Percentiles rank a stretch among this genome's conserved stretches.
Evolutionary conservation across 2,329 filamentous ascomycete genomes (phyloP).

Genomic region (Rhynchosporium secalis): DNA sequence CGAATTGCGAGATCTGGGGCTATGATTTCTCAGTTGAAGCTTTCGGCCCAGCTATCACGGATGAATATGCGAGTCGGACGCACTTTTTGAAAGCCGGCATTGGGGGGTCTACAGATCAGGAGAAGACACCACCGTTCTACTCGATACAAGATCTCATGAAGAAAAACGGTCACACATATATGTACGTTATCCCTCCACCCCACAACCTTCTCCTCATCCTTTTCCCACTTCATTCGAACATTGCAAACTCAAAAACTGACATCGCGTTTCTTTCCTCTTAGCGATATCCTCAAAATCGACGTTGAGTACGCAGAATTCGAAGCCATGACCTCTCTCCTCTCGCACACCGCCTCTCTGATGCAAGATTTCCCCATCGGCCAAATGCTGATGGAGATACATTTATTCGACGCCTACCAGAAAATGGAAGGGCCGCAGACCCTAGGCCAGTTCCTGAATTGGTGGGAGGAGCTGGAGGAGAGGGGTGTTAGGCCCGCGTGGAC

Average conservation of each 20-base stretch:
- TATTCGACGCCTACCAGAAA: conserved; percentile 18
- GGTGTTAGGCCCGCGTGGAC: conserved; percentile 36
- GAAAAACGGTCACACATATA: conserved; percentile 42
- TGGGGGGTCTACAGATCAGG: conserved; percentile 35
- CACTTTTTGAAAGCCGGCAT: conserved; percentile 42
- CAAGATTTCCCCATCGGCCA: conserved; percentile 34
- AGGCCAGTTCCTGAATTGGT: conserved; percentile 35
- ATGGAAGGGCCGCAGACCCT: conserved; percentile 24
- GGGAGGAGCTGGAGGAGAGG: conserved; percentile 36
- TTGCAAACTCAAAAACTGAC: conserved; percentile 21
- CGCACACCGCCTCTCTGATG: conserved; percentile 33
- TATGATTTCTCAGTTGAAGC: conserved; percentile 43
- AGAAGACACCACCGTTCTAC: conserved; percentile 36
- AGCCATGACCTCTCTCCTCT: conserved; percentile 35
- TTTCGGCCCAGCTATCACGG: conserved; percentile 39
- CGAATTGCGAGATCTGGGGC: conserved; percentile 43
- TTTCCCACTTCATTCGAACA: conserved; percentile 18
- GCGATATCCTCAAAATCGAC: conserved; percentile 45
- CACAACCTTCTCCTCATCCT: conserved; percentile 28
- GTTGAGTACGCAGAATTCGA: conserved; percentile 44
- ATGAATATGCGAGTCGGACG: conserved; percentile 29
- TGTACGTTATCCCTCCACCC: conserved; percentile 19
- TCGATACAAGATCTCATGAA: conserved; percentile 43
- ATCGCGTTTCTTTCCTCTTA: conserved; percentile 30
- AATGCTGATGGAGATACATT: conserved; percentile 35